Percentiles rank a stretch among this genome's conserved stretches.
Conservation (phyloP, 495 filamentous ascomycete genomes). For the Penicillium bovifimosum region DNA sequence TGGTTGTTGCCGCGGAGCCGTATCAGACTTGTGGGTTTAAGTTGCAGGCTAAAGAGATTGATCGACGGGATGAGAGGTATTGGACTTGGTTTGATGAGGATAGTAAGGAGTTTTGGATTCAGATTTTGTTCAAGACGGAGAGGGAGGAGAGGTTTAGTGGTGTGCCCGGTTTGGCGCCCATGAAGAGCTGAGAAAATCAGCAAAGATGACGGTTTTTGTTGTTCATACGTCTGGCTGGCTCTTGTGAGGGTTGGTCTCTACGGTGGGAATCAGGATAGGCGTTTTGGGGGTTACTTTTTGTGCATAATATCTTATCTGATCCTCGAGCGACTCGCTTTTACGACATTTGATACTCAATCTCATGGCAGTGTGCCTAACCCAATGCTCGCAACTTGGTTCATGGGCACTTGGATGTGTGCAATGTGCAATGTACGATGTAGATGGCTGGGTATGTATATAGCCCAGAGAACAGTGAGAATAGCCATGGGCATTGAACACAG, state of each 20-base stretch:
- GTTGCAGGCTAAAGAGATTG: conserved; percentile 89
- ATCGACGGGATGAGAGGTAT: conserved; percentile 77
- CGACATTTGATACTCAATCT: not conserved
- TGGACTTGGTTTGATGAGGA: conserved; percentile 97
- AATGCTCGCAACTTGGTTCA: not conserved
- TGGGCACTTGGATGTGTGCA: too few species aligned
- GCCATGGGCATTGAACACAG: not conserved
- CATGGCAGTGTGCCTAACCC: not conserved
- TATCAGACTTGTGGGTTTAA: conserved; percentile 98
- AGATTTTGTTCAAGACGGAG: conserved; percentile 98
- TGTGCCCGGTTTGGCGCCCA: conserved; percentile 82
- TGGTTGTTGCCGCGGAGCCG: conserved; percentile 92
- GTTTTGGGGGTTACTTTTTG: conserved; percentile 13
- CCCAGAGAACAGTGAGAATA: not conserved
- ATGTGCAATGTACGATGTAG: not conserved
- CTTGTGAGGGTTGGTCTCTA: conserved; percentile 1
- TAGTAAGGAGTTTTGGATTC: conserved; percentile 97
- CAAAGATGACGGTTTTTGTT: too few species aligned
- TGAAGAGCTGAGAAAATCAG: too few species aligned
- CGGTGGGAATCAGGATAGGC: conserved; percentile 17
- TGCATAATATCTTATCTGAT: conserved; percentile 8
- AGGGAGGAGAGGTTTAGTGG: conserved; percentile 92
- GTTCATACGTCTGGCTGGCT: not conserved
- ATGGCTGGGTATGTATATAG: not conserved
- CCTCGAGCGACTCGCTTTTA: conserved; percentile 14